Percentiles rank a stretch among this genome's conserved stretches.
These are phyloP conservation scores for Cyclocybe cylindracea DNA, from an alignment of 768 basidiomycete genomes.

Conservation along the genomic window DNA sequence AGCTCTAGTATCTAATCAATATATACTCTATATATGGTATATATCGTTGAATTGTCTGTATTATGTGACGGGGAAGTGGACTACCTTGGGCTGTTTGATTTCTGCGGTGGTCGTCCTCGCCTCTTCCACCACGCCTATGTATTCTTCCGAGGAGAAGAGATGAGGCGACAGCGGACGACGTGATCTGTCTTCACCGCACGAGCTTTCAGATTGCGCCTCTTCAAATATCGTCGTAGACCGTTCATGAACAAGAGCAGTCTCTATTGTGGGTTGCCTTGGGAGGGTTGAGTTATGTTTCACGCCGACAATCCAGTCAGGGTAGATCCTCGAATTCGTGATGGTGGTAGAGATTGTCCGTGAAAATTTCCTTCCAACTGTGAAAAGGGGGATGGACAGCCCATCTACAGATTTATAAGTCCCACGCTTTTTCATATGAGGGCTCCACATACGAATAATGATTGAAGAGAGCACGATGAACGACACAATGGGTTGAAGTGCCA, in stretches of 20 bases:
- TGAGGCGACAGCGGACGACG: no score
- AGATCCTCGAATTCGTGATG: constrained; percentile 31
- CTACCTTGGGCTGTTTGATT: constrained; percentile 16
- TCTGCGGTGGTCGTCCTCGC: neutral
- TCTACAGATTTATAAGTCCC: constrained; percentile 35
- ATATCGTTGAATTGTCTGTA: neutral
- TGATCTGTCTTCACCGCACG: no score
- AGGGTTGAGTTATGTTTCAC: constrained; percentile 13
- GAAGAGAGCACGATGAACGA: constrained; percentile 87
- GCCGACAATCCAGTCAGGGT: constrained; percentile 47
- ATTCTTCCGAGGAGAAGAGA: no score
- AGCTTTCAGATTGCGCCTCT: no score
- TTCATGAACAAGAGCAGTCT: neutral
- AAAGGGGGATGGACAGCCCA: constrained; percentile 71
- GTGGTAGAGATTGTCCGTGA: constrained; percentile 47
- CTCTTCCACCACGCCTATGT: neutral
- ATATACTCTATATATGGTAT: neutral
- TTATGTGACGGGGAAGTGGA: constrained; percentile 29
- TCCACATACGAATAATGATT: constrained; percentile 71
- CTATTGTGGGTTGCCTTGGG: constrained; percentile 9
- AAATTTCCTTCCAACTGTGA: constrained; percentile 52
- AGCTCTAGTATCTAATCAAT: constrained; percentile 8
- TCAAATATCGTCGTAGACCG: neutral
- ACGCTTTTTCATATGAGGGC: neutral
- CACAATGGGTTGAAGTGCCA: constrained; percentile 78